These are phyloP conservation scores for Rhizopus delemar DNA, from an alignment of 371 early-diverging fungal genomes.

Conservation along the genomic window DNA sequence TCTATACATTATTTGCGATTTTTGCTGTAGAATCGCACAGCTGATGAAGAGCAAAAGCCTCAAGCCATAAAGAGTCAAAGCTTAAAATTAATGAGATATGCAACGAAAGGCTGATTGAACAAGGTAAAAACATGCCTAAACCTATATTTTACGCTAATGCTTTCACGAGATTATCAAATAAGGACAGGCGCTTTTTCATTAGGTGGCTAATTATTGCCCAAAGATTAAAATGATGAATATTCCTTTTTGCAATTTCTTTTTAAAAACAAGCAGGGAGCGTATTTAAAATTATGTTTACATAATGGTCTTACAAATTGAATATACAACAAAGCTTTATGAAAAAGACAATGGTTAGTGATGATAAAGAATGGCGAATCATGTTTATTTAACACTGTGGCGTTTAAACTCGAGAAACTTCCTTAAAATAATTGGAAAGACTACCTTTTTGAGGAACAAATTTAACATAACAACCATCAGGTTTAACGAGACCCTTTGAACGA, in stretches of 20 bases:
- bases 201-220: neutral
- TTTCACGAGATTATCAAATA: neutral
- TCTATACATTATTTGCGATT: too few relatives aligned
- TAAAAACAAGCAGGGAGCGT: neutral
- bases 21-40: too few relatives aligned
- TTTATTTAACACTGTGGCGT: neutral
- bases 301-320: too few relatives aligned
- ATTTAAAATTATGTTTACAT: neutral
- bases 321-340: too few relatives aligned
- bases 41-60: too few relatives aligned
- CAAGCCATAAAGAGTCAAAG: too few relatives aligned
- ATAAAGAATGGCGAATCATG: neutral
- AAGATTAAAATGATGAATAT: neutral
- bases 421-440: conserved; percentile 70
- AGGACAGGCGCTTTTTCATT: neutral
- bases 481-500: conserved; percentile 79
- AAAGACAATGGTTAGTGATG: too few relatives aligned
- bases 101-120: too few relatives aligned
- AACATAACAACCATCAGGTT: conserved; percentile 97
- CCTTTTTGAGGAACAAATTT: conserved; percentile 95
- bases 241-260: neutral
- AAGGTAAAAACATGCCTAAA: too few relatives aligned
- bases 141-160: too few relatives aligned
- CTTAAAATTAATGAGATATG: too few relatives aligned
- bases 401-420: conserved; percentile 9